A percentile compares a stretch with the other conserved stretches of the same genome.
Conservation (phyloP, 1,284 basidiomycete species). For the Cutaneotrichosporon daszewskae region DNA sequence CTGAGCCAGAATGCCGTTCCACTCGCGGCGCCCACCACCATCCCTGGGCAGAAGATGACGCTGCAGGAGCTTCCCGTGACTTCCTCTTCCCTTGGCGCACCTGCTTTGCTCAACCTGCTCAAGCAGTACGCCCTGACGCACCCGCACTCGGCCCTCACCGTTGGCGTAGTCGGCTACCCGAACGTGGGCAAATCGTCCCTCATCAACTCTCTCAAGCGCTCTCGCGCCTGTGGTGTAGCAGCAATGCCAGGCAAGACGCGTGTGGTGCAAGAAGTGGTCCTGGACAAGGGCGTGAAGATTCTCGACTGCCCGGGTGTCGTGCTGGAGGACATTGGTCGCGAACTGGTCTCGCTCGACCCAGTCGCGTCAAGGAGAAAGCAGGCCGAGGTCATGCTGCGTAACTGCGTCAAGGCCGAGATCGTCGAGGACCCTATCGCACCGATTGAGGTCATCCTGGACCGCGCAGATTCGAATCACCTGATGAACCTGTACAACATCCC, state of each 20-base stretch:
- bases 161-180: constrained; percentile 93
- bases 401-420: constrained; percentile 87
- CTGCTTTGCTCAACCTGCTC: constrained; percentile 70
- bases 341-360: constrained; percentile 1
- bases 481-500: constrained; percentile 80
- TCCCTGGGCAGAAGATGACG: constrained; percentile 44
- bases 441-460: constrained; percentile 78
- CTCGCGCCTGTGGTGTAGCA: constrained; percentile 83
- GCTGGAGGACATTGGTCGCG: constrained; percentile 53
- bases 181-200: constrained; percentile 96
- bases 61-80: constrained; percentile 55
- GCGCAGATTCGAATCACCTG: constrained; percentile 64
- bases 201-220: constrained; percentile 90
- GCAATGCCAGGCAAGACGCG: constrained; percentile 93
- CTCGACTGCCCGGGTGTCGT: constrained; percentile 96
- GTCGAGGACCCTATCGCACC: constrained; percentile 79
- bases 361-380: constrained; percentile 49
- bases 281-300: constrained; percentile 87
- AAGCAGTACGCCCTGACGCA: constrained; percentile 79
- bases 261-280: constrained; percentile 84
- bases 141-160: constrained; percentile 66
- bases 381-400: constrained; percentile 74
- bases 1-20: constrained; percentile 53
- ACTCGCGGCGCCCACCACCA: constrained; percentile 30
- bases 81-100: constrained; percentile 56